Percentiles rank a stretch among this genome's conserved stretches.
These are phyloP conservation scores for Rhododendron williamsianum DNA, from an alignment of 148 eudicot genomes.

Conservation along the genomic window DNA sequence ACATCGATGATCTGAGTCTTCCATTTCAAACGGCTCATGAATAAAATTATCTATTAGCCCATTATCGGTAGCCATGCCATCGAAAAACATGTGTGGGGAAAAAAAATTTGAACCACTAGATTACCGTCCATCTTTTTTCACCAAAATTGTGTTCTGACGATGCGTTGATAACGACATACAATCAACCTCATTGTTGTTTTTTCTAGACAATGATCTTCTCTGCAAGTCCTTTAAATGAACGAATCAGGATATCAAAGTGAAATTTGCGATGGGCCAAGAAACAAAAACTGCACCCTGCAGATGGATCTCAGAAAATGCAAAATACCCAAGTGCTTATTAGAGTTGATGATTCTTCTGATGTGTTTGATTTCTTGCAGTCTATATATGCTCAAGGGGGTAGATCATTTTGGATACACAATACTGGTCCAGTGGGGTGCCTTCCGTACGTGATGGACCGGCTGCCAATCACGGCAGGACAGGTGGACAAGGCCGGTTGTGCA, in stretches of 20 bases:
- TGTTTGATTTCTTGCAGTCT: slow-evolving; percentile 2
- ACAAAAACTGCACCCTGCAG: background rate
- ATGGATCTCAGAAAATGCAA: background rate
- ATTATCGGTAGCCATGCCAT: too few relatives aligned
- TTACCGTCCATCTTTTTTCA: too few relatives aligned
- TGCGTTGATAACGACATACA: too few relatives aligned
- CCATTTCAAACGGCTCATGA: too few relatives aligned
- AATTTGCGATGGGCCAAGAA: background rate
- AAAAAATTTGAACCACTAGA: too few relatives aligned
- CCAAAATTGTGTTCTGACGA: too few relatives aligned
- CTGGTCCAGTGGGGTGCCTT: slow-evolving; percentile 85
- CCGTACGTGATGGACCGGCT: slow-evolving; percentile 65
- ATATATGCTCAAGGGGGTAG: slow-evolving; percentile 66
- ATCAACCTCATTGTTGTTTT: too few relatives aligned
- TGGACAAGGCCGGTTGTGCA: slow-evolving; percentile 61
- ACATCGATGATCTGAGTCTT: background rate
- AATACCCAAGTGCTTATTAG: background rate
- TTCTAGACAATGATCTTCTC: too few relatives aligned
- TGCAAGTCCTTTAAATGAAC: background rate
- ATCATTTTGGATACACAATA: slow-evolving; percentile 92
- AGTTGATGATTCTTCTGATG: background rate
- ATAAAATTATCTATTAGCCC: too few relatives aligned
- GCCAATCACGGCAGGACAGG: slow-evolving; percentile 41
- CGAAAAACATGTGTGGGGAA: too few relatives aligned
- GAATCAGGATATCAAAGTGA: background rate